phyloP scores from a whole-genome alignment of 2,329 filamentous ascomycete genomes.

The Diaporthe helianthi region DNA sequence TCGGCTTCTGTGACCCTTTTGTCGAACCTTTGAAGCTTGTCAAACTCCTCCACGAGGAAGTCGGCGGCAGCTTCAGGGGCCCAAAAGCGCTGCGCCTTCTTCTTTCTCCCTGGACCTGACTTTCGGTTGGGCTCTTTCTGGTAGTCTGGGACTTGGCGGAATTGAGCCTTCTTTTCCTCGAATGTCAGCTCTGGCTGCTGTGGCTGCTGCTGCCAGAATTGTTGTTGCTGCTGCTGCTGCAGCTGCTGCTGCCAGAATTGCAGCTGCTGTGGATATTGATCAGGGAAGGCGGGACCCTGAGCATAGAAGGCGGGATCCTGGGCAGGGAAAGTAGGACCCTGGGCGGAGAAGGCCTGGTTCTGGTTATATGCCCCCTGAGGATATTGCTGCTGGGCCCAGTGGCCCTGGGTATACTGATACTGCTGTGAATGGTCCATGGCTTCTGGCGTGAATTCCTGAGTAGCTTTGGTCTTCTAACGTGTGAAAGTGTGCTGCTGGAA shows the following conservation, averaged over 20 bases:
- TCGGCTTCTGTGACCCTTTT: background rate
- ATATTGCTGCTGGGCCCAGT: background rate
- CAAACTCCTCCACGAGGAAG: background rate
- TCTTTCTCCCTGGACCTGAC: background rate
- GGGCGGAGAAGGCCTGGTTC: no score
- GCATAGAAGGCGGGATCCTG: no score
- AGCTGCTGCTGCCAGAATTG: background rate
- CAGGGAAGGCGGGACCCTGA: no score
- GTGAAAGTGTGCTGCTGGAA: background rate
- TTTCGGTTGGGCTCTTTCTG: background rate
- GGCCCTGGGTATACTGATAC: background rate
- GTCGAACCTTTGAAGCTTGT: background rate
- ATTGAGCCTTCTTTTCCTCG: background rate
- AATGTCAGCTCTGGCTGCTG: background rate
- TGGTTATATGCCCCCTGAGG: background rate
- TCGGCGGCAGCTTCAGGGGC: background rate
- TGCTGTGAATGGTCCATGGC: background rate
- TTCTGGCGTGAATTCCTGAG: background rate
- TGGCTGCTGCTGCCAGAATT: background rate
- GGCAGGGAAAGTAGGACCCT: no score
- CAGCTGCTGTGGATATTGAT: no score
- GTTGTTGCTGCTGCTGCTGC: background rate
- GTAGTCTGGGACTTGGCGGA: background rate
- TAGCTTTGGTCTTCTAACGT: background rate
- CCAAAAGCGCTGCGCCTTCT: background rate